Evolutionary conservation across 2,329 filamentous ascomycete species (phyloP).

Genomic region (Paecilomyces dactylethromorphus): DNA sequence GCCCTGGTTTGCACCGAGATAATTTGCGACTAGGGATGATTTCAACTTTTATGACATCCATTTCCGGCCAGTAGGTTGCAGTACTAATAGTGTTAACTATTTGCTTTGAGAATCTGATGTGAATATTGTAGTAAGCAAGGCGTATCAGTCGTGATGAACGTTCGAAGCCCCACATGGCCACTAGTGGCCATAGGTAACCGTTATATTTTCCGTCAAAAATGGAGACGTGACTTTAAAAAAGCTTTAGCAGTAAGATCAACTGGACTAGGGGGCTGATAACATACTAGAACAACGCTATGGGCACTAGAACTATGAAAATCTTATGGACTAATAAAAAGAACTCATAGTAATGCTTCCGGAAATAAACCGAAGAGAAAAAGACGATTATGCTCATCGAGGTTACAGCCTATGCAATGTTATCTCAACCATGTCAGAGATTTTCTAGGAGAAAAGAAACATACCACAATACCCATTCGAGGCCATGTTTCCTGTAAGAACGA

Average conservation of each 20-base stretch:
- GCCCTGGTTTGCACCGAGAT: conserved; percentile 32
- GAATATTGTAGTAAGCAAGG: conserved; percentile 35
- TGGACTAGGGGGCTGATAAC: neutral
- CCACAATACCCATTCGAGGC: neutral
- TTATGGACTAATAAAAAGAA: neutral
- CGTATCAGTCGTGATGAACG: conserved; percentile 34
- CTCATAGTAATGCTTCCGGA: neutral
- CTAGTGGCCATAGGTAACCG: conserved; percentile 42
- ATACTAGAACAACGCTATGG: neutral
- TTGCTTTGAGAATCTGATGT: conserved; percentile 13
- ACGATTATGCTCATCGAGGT: neutral
- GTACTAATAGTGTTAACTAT: conserved; percentile 23
- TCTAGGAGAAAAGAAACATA: neutral
- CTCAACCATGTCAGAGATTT: neutral
- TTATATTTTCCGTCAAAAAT: neutral
- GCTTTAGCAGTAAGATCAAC: neutral
- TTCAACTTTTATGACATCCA: conserved; percentile 37
- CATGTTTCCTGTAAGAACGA: neutral
- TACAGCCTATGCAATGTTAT: neutral
- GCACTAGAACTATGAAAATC: neutral
- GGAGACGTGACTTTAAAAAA: neutral
- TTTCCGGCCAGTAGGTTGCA: conserved; percentile 30
- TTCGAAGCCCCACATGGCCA: conserved; percentile 43
- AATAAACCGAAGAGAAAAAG: neutral
- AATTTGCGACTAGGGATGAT: conserved; percentile 25